Evolutionary conservation across 306 rosid species (phyloP).

Genomic region (Abrus pulchellus): DNA sequence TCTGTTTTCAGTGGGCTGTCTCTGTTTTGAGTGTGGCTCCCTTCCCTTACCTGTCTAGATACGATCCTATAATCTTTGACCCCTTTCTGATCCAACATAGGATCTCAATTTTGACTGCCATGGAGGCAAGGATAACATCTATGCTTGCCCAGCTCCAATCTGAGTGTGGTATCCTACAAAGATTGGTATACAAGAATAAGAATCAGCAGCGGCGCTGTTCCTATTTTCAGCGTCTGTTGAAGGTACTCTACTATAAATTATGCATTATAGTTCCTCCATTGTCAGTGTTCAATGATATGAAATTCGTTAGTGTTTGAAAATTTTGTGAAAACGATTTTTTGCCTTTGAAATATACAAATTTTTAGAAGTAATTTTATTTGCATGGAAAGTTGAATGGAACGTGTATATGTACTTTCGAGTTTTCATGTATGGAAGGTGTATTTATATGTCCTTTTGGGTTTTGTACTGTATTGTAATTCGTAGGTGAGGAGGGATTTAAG

Average conservation of each 20-base stretch:
- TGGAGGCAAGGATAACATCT: slow-evolving; percentile 68
- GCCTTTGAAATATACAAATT: background rate
- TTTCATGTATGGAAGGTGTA: slow-evolving; percentile 2
- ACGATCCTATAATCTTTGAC: too few species aligned
- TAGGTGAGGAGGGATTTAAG: slow-evolving; percentile 87
- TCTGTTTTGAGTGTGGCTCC: too few species aligned
- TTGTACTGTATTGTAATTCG: slow-evolving; percentile 24
- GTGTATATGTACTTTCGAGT: slow-evolving; percentile 5
- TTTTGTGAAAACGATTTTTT: background rate
- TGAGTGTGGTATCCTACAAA: slow-evolving; percentile 70
- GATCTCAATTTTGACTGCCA: background rate
- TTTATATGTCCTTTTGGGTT: slow-evolving; percentile 11
- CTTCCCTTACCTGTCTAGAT: too few species aligned
- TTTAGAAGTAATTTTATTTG: slow-evolving; percentile 3
- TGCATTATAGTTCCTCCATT: background rate
- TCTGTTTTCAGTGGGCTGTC: too few species aligned
- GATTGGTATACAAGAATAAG: slow-evolving; percentile 86
- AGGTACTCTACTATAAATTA: slow-evolving; percentile 55
- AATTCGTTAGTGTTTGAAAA: slow-evolving; percentile 5
- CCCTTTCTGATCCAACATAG: too few species aligned
- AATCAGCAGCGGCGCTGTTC: slow-evolving; percentile 90
- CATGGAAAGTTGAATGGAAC: background rate
- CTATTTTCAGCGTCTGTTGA: slow-evolving; percentile 78
- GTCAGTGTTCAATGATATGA: background rate
- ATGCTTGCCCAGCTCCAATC: slow-evolving; percentile 72